These are phyloP conservation scores for Leccinum longicurvipes DNA, from an alignment of 768 basidiomycete genomes.

Conservation along the genomic window DNA sequence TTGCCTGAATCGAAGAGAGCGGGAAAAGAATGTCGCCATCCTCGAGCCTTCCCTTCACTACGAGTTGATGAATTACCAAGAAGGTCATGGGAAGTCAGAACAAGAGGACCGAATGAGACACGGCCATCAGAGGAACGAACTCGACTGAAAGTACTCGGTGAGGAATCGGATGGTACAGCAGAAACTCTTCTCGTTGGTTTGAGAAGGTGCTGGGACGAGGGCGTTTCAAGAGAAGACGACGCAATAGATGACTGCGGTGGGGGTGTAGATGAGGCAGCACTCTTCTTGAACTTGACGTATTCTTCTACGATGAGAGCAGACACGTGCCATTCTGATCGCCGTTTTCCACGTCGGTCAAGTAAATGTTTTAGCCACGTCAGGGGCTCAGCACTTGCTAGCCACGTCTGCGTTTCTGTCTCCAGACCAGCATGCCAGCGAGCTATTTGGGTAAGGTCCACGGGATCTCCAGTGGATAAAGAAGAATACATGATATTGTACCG, in stretches of 20 bases:
- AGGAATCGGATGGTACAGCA: slow-evolving; percentile 37
- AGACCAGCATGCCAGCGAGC: slow-evolving; percentile 61
- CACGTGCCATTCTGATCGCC: slow-evolving; percentile 56
- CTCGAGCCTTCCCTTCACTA: slow-evolving; percentile 32
- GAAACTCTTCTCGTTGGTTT: slow-evolving; percentile 21
- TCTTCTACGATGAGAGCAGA: slow-evolving; percentile 71
- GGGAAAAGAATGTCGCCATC: slow-evolving; percentile 31
- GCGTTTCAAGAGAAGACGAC: slow-evolving; percentile 14
- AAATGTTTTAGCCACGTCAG: slow-evolving; percentile 71
- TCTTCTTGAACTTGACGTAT: slow-evolving; percentile 46
- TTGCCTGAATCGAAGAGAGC: slow-evolving; percentile 32
- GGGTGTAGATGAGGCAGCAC: slow-evolving; percentile 11
- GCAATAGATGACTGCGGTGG: slow-evolving; percentile 11
- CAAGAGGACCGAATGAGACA: slow-evolving; percentile 56
- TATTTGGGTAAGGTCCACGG: slow-evolving; percentile 47
- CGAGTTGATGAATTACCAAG: slow-evolving; percentile 45
- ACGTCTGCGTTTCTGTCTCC: slow-evolving; percentile 42
- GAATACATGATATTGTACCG: slow-evolving; percentile 57
- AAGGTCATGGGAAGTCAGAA: slow-evolving; percentile 47
- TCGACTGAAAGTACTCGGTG: slow-evolving; percentile 37
- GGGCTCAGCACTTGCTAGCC: slow-evolving; percentile 64
- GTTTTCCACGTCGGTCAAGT: slow-evolving; percentile 44
- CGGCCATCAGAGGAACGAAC: slow-evolving; percentile 44
- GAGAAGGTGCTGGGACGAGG: slow-evolving; percentile 9
- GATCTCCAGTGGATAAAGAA: slow-evolving; percentile 30